phyloP scores from a whole-genome alignment of 2,329 filamentous ascomycete genomes.

The Colletotrichum sansevieriae region DNA sequence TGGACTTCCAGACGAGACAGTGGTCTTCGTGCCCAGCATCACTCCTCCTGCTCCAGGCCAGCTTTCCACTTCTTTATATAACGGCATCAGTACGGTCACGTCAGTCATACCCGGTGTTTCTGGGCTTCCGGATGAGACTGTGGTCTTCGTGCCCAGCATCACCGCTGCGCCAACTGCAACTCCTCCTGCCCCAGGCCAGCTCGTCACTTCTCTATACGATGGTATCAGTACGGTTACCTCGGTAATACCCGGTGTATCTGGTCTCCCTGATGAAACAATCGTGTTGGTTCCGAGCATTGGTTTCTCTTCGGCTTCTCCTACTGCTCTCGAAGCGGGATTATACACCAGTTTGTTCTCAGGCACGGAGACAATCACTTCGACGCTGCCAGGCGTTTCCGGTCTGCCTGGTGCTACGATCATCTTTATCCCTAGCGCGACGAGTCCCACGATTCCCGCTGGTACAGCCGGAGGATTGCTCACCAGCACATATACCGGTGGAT shows the following conservation, averaged over 20 bases:
- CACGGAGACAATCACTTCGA: neutral
- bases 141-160: slow-evolving; percentile 21
- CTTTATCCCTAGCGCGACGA: slow-evolving; percentile 7
- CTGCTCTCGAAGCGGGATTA: slow-evolving; percentile 11
- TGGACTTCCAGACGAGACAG: neutral
- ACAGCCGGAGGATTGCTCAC: slow-evolving; percentile 19
- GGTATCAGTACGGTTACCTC: neutral
- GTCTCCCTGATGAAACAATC: neutral
- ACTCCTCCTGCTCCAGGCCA: neutral
- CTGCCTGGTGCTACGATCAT: slow-evolving; percentile 14
- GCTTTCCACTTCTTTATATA: slow-evolving; percentile 1
- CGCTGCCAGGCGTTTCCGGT: neutral
- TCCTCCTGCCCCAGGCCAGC: neutral
- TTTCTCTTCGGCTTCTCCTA: neutral
- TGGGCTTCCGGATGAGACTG: slow-evolving; percentile 11
- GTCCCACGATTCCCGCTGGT: neutral
- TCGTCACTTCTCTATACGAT: neutral
- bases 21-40: neutral
- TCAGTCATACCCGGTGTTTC: neutral
- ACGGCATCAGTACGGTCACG: neutral
- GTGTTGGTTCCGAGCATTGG: neutral
- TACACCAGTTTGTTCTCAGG: slow-evolving; percentile 26
- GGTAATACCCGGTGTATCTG: neutral
- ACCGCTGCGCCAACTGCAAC: neutral
- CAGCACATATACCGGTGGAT: slow-evolving; percentile 30